Evolutionary conservation across 192 early-diverging fungal species (phyloP).

Genomic region (Coemansia sp.): DNA sequence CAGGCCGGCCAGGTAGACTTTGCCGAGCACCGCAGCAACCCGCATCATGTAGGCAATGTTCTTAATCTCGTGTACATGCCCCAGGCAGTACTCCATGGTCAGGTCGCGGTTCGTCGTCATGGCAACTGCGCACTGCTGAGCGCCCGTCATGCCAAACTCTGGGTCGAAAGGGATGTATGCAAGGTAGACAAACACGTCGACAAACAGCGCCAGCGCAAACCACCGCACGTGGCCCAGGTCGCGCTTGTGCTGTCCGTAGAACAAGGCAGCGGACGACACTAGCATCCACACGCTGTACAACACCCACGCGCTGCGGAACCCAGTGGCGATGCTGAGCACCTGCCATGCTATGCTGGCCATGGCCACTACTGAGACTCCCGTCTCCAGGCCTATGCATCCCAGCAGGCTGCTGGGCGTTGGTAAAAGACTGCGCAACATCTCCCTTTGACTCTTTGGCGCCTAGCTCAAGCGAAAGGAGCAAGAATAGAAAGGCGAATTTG

Average conservation of each 20-base stretch:
- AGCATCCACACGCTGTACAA: constrained; percentile 39
- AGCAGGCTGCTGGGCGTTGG: constrained; percentile 20
- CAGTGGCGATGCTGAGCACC: constrained; percentile 7
- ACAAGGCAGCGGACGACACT: constrained; percentile 34
- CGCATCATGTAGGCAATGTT: constrained; percentile 36
- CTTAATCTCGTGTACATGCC: constrained; percentile 44
- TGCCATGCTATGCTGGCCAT: constrained; percentile 17
- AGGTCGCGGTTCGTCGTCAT: constrained; percentile 30
- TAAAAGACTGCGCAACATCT: constrained; percentile 24
- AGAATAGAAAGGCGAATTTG: neutral
- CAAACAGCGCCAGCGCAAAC: constrained; percentile 33
- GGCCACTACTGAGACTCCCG: constrained; percentile 13
- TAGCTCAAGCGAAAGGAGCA: neutral
- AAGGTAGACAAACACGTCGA: constrained; percentile 23
- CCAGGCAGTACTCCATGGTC: constrained; percentile 35
- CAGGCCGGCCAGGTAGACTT: constrained; percentile 20
- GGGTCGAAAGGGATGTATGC: constrained; percentile 10
- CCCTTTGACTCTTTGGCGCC: neutral
- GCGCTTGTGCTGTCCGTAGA: constrained; percentile 39
- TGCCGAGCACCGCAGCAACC: constrained; percentile 11
- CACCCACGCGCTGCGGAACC: constrained; percentile 27
- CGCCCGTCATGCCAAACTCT: constrained; percentile 31
- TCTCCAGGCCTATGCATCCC: constrained; percentile 16
- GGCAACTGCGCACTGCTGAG: constrained; percentile 34
- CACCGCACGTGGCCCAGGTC: constrained; percentile 39